A percentile compares a stretch with the other conserved stretches of the same genome.
phyloP scores from a whole-genome alignment of 768 basidiomycete species.

The Naematelia encephala region DNA sequence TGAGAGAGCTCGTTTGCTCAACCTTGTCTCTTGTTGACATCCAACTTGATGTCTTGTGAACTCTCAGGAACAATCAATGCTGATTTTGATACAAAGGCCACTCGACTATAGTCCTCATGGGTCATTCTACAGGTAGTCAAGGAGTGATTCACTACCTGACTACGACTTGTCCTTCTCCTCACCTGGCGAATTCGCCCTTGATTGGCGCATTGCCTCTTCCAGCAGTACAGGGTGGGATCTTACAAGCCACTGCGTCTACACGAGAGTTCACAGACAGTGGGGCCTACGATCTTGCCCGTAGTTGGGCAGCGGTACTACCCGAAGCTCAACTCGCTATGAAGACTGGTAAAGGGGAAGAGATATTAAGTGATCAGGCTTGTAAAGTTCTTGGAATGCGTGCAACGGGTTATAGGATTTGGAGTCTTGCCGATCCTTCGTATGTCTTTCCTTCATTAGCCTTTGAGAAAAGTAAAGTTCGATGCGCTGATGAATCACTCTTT shows the following conservation, averaged over 20 bases:
- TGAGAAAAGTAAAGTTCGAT: too few relatives aligned
- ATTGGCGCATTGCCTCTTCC: slow-evolving; percentile 3
- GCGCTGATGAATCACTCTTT: neutral
- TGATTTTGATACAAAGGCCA: slow-evolving; percentile 18
- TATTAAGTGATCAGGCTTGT: slow-evolving; percentile 26
- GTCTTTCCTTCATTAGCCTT: too few relatives aligned
- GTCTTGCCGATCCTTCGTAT: slow-evolving; percentile 39
- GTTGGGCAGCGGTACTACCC: neutral
- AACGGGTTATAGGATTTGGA: slow-evolving; percentile 39
- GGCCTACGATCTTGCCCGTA: neutral
- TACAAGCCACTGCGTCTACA: slow-evolving; percentile 49
- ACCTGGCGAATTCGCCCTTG: neutral
- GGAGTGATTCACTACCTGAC: slow-evolving; percentile 45
- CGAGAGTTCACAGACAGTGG: slow-evolving; percentile 24
- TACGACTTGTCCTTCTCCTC: slow-evolving; percentile 1
- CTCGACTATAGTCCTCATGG: slow-evolving; percentile 41
- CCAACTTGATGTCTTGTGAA: too few relatives aligned
- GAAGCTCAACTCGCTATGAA: slow-evolving; percentile 26
- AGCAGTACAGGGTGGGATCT: slow-evolving; percentile 44
- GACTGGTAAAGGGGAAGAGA: slow-evolving; percentile 34
- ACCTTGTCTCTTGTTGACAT: neutral
- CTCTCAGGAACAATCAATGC: neutral
- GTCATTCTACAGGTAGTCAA: slow-evolving; percentile 49
- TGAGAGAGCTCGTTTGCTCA: too few relatives aligned
- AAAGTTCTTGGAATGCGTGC: slow-evolving; percentile 20